Evolutionary conservation across 352 stramenopile species (phyloP), one percentile per base, ranked within the genome.

Genomic region (Blastocystis sp.): DNA sequence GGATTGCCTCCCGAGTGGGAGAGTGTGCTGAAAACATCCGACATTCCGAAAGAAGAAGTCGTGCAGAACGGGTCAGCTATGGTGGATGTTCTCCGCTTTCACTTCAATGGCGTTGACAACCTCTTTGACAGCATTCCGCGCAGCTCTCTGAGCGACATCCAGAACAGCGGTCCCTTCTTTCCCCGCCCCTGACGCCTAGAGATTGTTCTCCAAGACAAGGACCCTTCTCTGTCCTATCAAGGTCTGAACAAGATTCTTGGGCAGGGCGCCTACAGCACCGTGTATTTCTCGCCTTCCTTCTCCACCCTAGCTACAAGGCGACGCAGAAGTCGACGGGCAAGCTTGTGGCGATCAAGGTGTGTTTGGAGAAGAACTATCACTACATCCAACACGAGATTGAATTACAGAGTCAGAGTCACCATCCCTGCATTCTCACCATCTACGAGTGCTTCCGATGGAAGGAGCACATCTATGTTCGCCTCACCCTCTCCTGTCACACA

Each of bases 321-420:
- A 91, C 84, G 11, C 89, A 93, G 64, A 78, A 84, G 23, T 43
- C 87, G 19, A 92, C 77, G 23, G 90, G 90, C 19, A 86, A 93
- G 82, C 88, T 76, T 78, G 88, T 91, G 34, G 91, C 91, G 28
- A 84, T 93, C 23, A 93, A 93, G 79, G 79, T 92, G 3, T 87
- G 89, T 11, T 89, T 88, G 14, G 74, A 91, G 53, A 78, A 71
- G 19, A 87, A 92, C 43, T 87, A 93, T 52, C 82, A 91, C 4
- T 89, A 91, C 62, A 79, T 93, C 10, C 89, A 90, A 59, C 91
- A 92, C 88, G 91, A 93, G 88, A 93, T 93, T 66, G 91, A 90
- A 14, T 78, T 93, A 80, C 91, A 93, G 77, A 91, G 71, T 34
- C 79, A 92, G 34, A 91, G 87, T 77, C 69, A 89, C 48, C 91